Evolutionary conservation across 2,329 filamentous ascomycete species (phyloP).

Genomic region (Aspergillus sp.): DNA sequence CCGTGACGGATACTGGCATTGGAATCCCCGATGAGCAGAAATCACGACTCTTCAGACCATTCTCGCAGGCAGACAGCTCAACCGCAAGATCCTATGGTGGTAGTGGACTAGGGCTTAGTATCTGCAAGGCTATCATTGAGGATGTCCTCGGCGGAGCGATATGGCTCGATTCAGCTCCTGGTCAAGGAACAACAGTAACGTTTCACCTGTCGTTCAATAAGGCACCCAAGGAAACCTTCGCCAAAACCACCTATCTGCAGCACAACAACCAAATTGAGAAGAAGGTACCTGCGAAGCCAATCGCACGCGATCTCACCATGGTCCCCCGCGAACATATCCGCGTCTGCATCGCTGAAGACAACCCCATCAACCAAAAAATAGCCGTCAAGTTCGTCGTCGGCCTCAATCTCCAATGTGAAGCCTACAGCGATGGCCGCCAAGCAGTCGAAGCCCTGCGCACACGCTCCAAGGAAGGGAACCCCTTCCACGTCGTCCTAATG

Average conservation of each 20-base stretch:
- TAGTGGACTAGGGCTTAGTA: slow-evolving; percentile 82
- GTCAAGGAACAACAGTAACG: slow-evolving; percentile 55
- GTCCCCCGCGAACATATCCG: slow-evolving; percentile 72
- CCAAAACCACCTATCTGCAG: slow-evolving; percentile 52
- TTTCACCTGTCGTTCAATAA: slow-evolving; percentile 86
- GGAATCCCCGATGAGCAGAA: slow-evolving; percentile 73
- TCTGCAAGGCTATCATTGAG: slow-evolving; percentile 90
- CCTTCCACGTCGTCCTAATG: slow-evolving; percentile 90
- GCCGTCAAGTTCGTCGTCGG: slow-evolving; percentile 84
- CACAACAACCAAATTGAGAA: slow-evolving; percentile 33
- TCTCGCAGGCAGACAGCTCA: slow-evolving; percentile 85
- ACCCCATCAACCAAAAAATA: slow-evolving; percentile 89
- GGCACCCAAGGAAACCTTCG: slow-evolving; percentile 54
- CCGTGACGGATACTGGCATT: slow-evolving; percentile 84
- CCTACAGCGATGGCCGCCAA: slow-evolving; percentile 82
- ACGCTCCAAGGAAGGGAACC: slow-evolving; percentile 62
- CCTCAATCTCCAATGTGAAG: slow-evolving; percentile 78
- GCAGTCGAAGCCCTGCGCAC: slow-evolving; percentile 77
- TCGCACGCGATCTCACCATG: slow-evolving; percentile 60
- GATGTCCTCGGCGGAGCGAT: slow-evolving; percentile 86
- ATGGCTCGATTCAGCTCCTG: slow-evolving; percentile 68
- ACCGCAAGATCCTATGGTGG: slow-evolving; percentile 88
- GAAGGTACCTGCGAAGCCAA: slow-evolving; percentile 37
- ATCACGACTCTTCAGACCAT: slow-evolving; percentile 81
- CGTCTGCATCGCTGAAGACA: slow-evolving; percentile 92